Evolutionary conservation across 352 stramenopile genomes (phyloP).

Genomic region (Plasmopara muralis): DNA sequence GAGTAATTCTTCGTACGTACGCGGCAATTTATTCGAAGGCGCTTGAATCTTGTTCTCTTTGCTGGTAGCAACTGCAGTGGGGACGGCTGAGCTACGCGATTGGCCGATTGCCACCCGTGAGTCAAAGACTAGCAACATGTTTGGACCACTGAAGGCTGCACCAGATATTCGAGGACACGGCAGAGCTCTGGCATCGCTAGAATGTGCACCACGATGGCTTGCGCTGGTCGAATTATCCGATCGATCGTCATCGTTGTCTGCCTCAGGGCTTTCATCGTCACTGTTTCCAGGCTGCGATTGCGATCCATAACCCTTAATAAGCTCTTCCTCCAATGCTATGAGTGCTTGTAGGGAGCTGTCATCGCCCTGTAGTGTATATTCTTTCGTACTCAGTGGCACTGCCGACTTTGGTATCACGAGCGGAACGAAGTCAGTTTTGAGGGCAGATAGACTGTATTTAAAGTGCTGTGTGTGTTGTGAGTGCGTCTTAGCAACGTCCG

Average conservation of each 20-base stretch:
- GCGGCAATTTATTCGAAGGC: constrained; percentile 43
- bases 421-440: constrained; percentile 74
- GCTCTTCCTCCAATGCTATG: constrained; percentile 63
- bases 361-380: constrained; percentile 56
- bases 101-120: constrained; percentile 76
- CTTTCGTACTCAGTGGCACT: constrained; percentile 46
- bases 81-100: constrained; percentile 36
- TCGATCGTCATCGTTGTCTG: constrained; percentile 16
- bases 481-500: constrained; percentile 32
- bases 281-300: constrained; percentile 10
- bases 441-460: constrained; percentile 58
- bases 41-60: constrained; percentile 39
- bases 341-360: constrained; percentile 40
- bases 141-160: constrained; percentile 76
- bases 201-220: constrained; percentile 13
- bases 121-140: constrained; percentile 82
- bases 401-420: constrained; percentile 58
- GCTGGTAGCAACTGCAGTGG: constrained; percentile 40
- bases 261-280: constrained; percentile 20
- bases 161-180: constrained; percentile 76
- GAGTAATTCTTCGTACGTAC: constrained; percentile 73
- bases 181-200: constrained; percentile 28
- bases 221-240: constrained; percentile 16
- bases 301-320: constrained; percentile 41
- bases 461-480: constrained; percentile 25